Evolutionary conservation across 148 eudicot genomes (phyloP), one percentile per base, ranked within the genome.

Genomic region (Nyssa sinensis): DNA sequence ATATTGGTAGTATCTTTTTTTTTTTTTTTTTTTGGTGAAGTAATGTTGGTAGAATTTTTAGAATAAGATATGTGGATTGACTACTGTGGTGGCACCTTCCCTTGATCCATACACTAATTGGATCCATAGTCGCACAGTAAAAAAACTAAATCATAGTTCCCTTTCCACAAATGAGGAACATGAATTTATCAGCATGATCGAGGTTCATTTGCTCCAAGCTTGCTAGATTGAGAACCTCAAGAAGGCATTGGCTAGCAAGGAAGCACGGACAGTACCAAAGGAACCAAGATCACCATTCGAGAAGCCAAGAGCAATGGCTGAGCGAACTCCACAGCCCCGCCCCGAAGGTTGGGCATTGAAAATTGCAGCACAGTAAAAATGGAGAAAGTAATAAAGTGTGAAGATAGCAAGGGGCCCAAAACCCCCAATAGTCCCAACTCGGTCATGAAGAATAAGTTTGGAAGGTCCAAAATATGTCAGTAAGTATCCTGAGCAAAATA

Each of bases 221-320:
- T 81, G 82, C 87, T n/a, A 94, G 98, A 77, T 95, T 70, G 97
- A 92, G 74, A 81, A 13, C 73, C 96, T 95, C 34, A 88, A 89
- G 79, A 85, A 77, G 82, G 87, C 80, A 59, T 69, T 95, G 76
- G 80, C 74, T 14, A 85, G 77, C 68, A 85, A 83, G 80, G 86
- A 86, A 65, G 69, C 76, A 24, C 30, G 29, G n/a, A n/a, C n/a
- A n/a, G n/a, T n/a, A n/a, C n/a, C n/a, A n/a, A n/a, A n/a, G n/a
- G n/a, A n/a, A n/a, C n/a, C n/a, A n/a, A n/a, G n/a, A 67, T 84
- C 91, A 30, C 88, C 92, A 23, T 58, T 71, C 47, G 78, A 64
- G 75, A 81, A 79, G 70, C 79, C 76, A 49, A 77, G 76, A 63
- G 34, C 66, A 69, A 19, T 69, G 44, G 62, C 64, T 51, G 85